Evolutionary conservation across 805 yeast genomes (phyloP), one percentile per base, ranked within the genome.

Genomic region (Pichia rugopelliculosa): DNA sequence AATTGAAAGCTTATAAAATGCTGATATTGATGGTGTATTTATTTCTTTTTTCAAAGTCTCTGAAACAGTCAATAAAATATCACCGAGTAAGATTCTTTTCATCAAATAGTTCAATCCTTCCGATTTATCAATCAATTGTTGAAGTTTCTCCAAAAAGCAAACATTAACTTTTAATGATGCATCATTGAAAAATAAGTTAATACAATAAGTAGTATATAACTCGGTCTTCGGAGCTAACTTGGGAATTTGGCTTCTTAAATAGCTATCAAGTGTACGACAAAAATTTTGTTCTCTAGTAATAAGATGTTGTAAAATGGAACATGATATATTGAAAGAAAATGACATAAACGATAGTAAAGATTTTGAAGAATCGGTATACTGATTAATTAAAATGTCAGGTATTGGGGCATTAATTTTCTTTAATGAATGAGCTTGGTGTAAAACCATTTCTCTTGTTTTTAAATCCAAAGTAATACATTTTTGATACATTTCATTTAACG

Each of bases 111-210:
- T n/a, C 5, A 25, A 11, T n/a, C 30, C n/a, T 2, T 18, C 25
- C 3, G 21, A 9, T 11, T n/a, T 11, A 23, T 25, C 20, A 8
- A 33, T 12, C 15, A 42, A 20, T 20, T 15, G 15, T 6, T 23
- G 17, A 13, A 47, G 13, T 20, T 21, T 34, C 1, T 18, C 13
- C 11, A 21, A 33, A n/a, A 47, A 21, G 13, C 15, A 22, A 2
- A 9, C 5, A 39, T 47, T 21, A 15, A 47, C 30, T 15, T 36
- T 36, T 26, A 12, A 39, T 8, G 39, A 39, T 18, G 46, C 46
- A 11, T 47, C 42, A 38, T 42, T 43, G 20, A 47, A 47, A 24
- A 24, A 27, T 17, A 48, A 21, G 21, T 40, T 47, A 25, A 37
- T 3, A 21, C 45, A 41, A 41, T 18, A 46, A 15, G 27, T 33